These are phyloP conservation scores for Leptodontidium sp. DNA, from an alignment of 2,329 filamentous ascomycete genomes.

Conservation along the genomic window DNA sequence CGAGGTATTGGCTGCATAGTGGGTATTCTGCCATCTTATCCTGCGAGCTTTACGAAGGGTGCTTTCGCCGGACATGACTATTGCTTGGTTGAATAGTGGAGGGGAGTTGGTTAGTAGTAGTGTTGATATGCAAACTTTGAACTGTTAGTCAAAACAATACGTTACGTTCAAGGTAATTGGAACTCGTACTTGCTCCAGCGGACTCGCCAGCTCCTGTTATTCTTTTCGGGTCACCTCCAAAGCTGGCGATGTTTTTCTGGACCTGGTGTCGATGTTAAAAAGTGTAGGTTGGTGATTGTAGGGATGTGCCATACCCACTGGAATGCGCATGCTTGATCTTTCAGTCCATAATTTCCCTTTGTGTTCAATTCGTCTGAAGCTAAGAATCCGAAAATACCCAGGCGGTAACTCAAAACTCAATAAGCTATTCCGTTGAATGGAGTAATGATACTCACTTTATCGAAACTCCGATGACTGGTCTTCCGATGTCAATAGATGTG, in stretches of 20 bases:
- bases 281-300: not conserved
- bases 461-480: constrained; percentile 35
- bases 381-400: constrained; percentile 34
- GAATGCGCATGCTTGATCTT: constrained; percentile 38
- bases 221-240: constrained; percentile 45
- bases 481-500: constrained; percentile 28
- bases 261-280: constrained; percentile 14
- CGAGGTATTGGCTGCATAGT: constrained; percentile 14
- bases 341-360: constrained; percentile 33
- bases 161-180: not conserved
- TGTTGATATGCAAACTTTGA: constrained; percentile 29
- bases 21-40: constrained; percentile 30
- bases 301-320: constrained; percentile 39
- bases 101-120: constrained; percentile 24
- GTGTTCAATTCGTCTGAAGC: constrained; percentile 30
- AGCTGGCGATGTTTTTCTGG: constrained; percentile 43
- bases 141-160: not conserved
- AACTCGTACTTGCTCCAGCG: constrained; percentile 34
- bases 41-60: constrained; percentile 30
- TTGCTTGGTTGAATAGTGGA: constrained; percentile 30
- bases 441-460: constrained; percentile 29
- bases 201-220: constrained; percentile 53
- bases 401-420: constrained; percentile 30
- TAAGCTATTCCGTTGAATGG: not conserved
- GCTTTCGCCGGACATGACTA: constrained; percentile 36